phyloP scores from a whole-genome alignment of 208 protist genomes.

The Angomonas desouzai region DNA sequence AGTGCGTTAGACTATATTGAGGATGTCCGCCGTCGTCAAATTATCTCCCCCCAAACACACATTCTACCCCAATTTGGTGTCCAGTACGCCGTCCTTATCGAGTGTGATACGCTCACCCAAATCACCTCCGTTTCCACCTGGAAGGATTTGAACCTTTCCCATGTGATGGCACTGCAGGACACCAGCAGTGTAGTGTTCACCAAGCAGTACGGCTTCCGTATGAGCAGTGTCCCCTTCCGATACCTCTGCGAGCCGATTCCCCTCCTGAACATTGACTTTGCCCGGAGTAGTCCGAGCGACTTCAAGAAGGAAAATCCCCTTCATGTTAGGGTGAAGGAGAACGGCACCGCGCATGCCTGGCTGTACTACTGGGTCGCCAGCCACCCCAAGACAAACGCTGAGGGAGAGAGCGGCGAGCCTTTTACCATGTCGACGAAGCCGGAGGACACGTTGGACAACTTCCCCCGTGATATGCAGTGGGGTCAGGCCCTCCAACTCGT shows the following conservation, averaged over 20 bases:
- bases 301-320: conserved; percentile 31
- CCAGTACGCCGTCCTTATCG: conserved; percentile 90
- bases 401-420: conserved; percentile 26
- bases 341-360: conserved; percentile 80
- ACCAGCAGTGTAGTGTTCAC: conserved; percentile 89
- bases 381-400: conserved; percentile 12
- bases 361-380: conserved; percentile 77
- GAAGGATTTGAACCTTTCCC: conserved; percentile 75
- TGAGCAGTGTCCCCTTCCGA: conserved; percentile 78
- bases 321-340: conserved; percentile 43
- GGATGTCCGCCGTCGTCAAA: conserved; percentile 60
- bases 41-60: conserved; percentile 52
- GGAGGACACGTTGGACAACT: conserved; percentile 82
- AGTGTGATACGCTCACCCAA: conserved; percentile 64
- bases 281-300: conserved; percentile 22
- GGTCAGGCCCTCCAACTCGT: conserved; percentile 90
- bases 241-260: conserved; percentile 56
- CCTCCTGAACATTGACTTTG: conserved; percentile 85
- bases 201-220: conserved; percentile 92
- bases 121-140: conserved; percentile 79
- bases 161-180: conserved; percentile 88
- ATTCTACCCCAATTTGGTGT: conserved; percentile 80
- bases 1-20: conserved; percentile 89
- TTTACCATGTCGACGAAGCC: conserved; percentile 82
- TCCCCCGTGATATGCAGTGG: conserved; percentile 93